Conservation (phyloP, 305 asterid species). For the Fraxinus paxiana region DNA sequence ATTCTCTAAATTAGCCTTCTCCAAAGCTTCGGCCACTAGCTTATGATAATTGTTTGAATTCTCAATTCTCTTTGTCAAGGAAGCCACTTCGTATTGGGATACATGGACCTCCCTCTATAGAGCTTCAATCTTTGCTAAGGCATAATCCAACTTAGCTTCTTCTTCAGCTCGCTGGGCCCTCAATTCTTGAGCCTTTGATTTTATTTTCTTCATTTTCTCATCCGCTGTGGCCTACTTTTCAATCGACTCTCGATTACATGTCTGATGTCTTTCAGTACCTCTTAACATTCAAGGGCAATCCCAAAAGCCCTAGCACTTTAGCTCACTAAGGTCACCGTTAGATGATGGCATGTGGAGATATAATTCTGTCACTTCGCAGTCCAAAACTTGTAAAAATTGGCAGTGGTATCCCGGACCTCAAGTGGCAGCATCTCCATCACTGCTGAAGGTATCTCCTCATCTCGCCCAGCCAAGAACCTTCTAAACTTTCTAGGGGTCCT, state of each 20-base stretch:
- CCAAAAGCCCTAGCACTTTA: background rate
- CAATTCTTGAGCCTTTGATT: background rate
- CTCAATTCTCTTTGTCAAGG: no score
- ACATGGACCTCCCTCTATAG: background rate
- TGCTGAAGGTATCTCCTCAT: background rate
- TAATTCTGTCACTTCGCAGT: background rate
- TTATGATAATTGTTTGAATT: background rate
- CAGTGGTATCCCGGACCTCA: background rate
- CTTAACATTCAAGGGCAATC: background rate
- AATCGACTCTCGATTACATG: background rate
- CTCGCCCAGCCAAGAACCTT: background rate
- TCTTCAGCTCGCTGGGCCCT: background rate
- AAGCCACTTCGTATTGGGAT: background rate
- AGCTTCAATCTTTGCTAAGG: background rate
- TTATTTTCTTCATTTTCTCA: background rate
- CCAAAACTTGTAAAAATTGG: background rate
- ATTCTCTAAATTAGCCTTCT: background rate
- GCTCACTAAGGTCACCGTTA: background rate
- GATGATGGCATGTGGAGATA: background rate
- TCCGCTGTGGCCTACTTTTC: background rate
- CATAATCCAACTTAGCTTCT: background rate
- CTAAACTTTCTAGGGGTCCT: background rate
- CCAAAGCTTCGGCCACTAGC: background rate
- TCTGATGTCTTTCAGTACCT: background rate
- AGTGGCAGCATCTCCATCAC: background rate